phyloP scores from a whole-genome alignment of 306 rosid species.

The Quercus berberidifolia region DNA sequence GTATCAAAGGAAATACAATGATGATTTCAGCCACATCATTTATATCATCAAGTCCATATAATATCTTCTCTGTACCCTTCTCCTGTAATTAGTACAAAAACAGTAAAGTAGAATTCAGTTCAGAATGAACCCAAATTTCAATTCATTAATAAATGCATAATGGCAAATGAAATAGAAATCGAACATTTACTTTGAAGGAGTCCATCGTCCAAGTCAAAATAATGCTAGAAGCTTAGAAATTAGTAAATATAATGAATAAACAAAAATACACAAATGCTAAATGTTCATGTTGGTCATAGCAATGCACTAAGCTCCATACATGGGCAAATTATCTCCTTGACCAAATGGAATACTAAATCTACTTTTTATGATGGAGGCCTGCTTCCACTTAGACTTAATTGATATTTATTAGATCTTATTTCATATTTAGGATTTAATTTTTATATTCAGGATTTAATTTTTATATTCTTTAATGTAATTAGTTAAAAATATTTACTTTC shows the following conservation, averaged over 20 bases:
- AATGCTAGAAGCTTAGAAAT: neutral
- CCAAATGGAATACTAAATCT: neutral
- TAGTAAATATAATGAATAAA: neutral
- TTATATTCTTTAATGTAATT: no score
- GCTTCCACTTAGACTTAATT: no score
- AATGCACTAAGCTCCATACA: neutral
- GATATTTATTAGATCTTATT: no score
- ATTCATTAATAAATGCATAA: constrained; percentile 19
- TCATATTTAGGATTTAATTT: no score
- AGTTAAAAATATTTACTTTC: no score
- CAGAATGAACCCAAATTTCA: neutral
- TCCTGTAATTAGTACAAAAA: constrained; percentile 47
- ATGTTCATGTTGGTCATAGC: neutral
- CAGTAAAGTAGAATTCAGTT: neutral
- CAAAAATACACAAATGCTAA: neutral
- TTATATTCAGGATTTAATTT: no score
- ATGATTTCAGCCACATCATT: constrained; percentile 58
- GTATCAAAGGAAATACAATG: constrained; percentile 47
- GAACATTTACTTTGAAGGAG: constrained; percentile 2
- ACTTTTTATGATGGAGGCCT: neutral
- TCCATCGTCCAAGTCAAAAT: neutral
- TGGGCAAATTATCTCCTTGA: neutral
- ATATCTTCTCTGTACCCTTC: constrained; percentile 62
- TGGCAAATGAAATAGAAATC: neutral
- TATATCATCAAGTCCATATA: constrained; percentile 86